Evolutionary conservation across 2,329 filamentous ascomycete species (phyloP).

Genomic region (Biscogniauxia mediterranea): DNA sequence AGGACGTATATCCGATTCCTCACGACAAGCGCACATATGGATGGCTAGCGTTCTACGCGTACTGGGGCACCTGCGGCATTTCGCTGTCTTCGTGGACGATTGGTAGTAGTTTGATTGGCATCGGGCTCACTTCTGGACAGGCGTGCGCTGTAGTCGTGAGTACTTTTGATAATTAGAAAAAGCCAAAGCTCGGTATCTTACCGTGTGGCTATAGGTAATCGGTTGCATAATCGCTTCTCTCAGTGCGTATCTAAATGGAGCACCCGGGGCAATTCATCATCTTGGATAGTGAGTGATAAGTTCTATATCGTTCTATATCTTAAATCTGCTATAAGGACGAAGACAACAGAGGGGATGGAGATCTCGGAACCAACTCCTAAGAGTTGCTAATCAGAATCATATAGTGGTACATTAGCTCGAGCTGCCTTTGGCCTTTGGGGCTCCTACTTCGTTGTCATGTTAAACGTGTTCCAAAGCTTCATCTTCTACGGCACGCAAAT

Average conservation of each 20-base stretch:
- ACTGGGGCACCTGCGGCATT: conserved; percentile 17
- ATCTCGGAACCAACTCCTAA: neutral
- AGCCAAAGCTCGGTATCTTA: neutral
- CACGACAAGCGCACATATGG: conserved; percentile 15
- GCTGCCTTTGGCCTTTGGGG: conserved; percentile 16
- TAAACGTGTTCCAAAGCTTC: conserved; percentile 16
- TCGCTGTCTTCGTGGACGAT: conserved; percentile 16
- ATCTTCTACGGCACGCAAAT: conserved; percentile 17
- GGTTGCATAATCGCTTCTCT: conserved; percentile 12
- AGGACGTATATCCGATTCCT: conserved; percentile 14
- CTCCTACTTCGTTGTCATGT: conserved; percentile 14
- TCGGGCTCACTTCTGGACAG: conserved; percentile 14
- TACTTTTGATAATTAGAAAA: neutral
- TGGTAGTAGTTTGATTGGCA: conserved; percentile 15
- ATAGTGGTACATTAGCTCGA: conserved; percentile 9
- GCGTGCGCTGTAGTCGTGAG: conserved; percentile 13
- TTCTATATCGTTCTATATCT: too few species aligned
- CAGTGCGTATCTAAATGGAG: conserved; percentile 16
- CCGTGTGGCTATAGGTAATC: conserved; percentile 1
- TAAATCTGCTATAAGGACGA: neutral
- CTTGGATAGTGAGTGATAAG: conserved; percentile 9
- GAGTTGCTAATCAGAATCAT: neutral
- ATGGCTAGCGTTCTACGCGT: conserved; percentile 15
- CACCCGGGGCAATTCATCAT: conserved; percentile 15
- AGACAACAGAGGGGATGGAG: neutral